A percentile compares a stretch with the other conserved stretches of the same genome.
phyloP scores from a whole-genome alignment of 345 rosid species.

The Acer yangbiense region DNA sequence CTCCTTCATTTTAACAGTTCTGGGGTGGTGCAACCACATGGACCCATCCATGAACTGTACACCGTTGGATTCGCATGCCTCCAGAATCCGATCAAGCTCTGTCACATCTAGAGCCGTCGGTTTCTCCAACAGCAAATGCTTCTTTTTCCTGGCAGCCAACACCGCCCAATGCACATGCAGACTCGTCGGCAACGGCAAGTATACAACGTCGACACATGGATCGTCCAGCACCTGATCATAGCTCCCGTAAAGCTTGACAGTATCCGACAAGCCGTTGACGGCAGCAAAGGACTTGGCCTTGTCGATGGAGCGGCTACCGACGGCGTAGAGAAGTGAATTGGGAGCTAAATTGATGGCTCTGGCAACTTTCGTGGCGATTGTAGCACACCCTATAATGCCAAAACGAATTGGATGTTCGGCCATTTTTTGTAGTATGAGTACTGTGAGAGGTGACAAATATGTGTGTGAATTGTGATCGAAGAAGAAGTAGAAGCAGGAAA shows the following conservation, averaged over 20 bases:
- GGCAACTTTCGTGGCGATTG: slow-evolving; percentile 51
- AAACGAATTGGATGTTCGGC: slow-evolving; percentile 40
- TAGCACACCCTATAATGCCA: slow-evolving; percentile 68
- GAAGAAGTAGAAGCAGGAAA: too few species aligned
- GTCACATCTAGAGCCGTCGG: slow-evolving; percentile 54
- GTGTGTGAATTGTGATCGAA: background rate
- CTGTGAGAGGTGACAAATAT: background rate
- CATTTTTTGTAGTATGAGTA: slow-evolving; percentile 19
- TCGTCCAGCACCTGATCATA: slow-evolving; percentile 57
- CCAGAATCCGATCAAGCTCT: slow-evolving; percentile 57
- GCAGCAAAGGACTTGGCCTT: slow-evolving; percentile 52
- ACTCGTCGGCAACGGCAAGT: slow-evolving; percentile 61
- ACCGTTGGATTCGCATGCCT: slow-evolving; percentile 61
- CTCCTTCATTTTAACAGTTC: slow-evolving; percentile 57
- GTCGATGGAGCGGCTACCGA: slow-evolving; percentile 62
- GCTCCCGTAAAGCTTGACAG: slow-evolving; percentile 52
- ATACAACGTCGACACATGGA: slow-evolving; percentile 56
- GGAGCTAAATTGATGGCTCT: slow-evolving; percentile 57
- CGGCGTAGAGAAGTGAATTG: slow-evolving; percentile 46
- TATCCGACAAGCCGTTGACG: slow-evolving; percentile 39
- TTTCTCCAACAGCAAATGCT: slow-evolving; percentile 71
- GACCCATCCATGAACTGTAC: slow-evolving; percentile 82
- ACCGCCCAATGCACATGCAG: slow-evolving; percentile 59
- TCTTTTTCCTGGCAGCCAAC: slow-evolving; percentile 53
- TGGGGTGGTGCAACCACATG: slow-evolving; percentile 75